These are phyloP conservation scores for Pseudogymnoascus sp. DNA, from an alignment of 2,329 filamentous ascomycete genomes.

Conservation along the genomic window DNA sequence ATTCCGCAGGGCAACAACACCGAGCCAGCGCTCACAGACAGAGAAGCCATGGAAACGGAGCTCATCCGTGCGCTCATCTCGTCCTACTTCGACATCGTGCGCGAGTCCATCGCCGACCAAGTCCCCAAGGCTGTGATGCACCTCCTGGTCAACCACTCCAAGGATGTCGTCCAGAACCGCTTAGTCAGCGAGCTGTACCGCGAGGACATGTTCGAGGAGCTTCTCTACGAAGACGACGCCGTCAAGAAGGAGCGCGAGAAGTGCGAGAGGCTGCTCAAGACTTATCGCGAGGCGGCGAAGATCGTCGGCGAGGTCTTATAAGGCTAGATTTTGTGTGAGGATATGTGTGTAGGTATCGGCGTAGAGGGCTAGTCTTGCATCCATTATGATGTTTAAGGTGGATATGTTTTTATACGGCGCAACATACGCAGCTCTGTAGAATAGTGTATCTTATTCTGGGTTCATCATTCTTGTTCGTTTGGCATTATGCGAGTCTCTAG, in stretches of 20 bases:
- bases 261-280: conserved; percentile 90
- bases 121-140: conserved; percentile 99
- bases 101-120: conserved; percentile 96
- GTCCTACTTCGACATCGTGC: conserved; percentile 98
- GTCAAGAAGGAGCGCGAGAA: conserved; percentile 98
- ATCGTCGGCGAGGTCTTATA: conserved; percentile 95
- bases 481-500: not conserved
- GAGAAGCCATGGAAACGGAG: conserved; percentile 95
- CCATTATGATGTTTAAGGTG: not conserved
- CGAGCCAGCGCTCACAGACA: conserved; percentile 86
- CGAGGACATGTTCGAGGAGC: conserved; percentile 81
- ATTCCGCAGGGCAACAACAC: conserved; percentile 46
- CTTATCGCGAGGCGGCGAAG: conserved; percentile 95
- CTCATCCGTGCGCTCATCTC: conserved; percentile 93
- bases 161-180: conserved; percentile 94
- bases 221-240: conserved; percentile 93
- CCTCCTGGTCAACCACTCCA: conserved; percentile 94
- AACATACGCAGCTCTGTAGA: conserved; percentile 7
- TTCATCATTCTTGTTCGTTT: not conserved
- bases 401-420: conserved; percentile 8
- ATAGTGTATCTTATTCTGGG: conserved; percentile 5
- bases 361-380: conserved; percentile 4
- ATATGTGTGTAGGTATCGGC: conserved; percentile 7
- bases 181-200: conserved; percentile 94
- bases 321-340: conserved; percentile 16